Evolutionary conservation across 768 basidiomycete species (phyloP).

Genomic region (Amyloporia xantha): DNA sequence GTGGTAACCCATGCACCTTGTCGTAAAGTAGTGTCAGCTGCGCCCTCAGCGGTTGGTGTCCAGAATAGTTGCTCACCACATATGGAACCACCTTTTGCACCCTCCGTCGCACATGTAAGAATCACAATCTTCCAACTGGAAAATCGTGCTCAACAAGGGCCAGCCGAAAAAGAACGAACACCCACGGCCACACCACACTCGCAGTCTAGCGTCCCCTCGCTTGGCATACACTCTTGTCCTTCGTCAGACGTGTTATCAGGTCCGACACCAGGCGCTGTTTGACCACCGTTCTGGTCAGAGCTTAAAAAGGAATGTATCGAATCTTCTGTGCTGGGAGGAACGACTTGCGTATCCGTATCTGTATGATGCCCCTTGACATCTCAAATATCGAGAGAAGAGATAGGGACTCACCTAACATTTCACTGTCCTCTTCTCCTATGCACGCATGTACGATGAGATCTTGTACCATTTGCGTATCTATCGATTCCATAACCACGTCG

Average conservation of each 20-base stretch:
- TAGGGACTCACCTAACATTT: constrained; percentile 43
- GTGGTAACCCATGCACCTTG: constrained; percentile 68
- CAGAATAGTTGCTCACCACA: constrained; percentile 50
- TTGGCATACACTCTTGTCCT: constrained; percentile 8
- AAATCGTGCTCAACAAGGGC: too few relatives aligned
- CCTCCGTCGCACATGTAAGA: constrained; percentile 60
- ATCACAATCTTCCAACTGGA: constrained; percentile 48
- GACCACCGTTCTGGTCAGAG: too few relatives aligned
- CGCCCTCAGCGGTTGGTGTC: too few relatives aligned
- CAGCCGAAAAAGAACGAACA: too few relatives aligned
- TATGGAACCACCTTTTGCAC: constrained; percentile 71
- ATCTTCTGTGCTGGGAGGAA: constrained; percentile 10
- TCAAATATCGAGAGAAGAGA: too few relatives aligned
- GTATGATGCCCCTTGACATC: not conserved
- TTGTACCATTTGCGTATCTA: constrained; percentile 36
- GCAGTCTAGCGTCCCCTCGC: constrained; percentile 44
- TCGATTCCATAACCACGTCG: constrained; percentile 11
- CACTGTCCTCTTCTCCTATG: constrained; percentile 27
- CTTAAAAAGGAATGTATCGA: constrained; percentile 36
- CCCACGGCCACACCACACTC: constrained; percentile 60
- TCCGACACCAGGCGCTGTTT: too few relatives aligned
- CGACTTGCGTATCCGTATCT: constrained; percentile 30
- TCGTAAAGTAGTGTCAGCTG: not conserved
- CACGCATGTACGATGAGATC: constrained; percentile 21
- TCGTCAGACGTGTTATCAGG: constrained; percentile 1